Base-by-base conservation (phyloP, 2,329 filamentous ascomycete species). In the Aspergillus tubingensis region DNA sequence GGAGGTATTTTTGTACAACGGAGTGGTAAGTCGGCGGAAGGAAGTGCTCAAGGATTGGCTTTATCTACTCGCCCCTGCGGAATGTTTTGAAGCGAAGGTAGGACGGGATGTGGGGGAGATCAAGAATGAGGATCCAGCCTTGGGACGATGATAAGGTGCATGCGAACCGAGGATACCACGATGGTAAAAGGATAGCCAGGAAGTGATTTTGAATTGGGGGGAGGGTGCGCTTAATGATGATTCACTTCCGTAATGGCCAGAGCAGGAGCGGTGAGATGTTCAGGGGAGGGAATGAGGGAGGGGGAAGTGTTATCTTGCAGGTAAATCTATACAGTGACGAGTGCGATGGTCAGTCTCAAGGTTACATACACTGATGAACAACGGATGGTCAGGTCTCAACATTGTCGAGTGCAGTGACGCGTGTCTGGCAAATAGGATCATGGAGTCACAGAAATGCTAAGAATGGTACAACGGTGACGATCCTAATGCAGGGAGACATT, bases 401-500 rank as follows among this genome's bases (percentile, higher is more conserved):
- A 44, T 30, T 51, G 23, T 47, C 41, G 59, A 58, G 58, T 61
- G 63, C 56, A 54, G 57, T 62, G 63, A 68, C 64, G 66, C 60
- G 58, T 65, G 57, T 65, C 57, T 62, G 61, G 60, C 32, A 36
- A 60, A 60, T 53, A 61, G 23, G 61, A 62, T 58, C 43, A 62
- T 58, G 54, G 50, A 41, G 54, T 38, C 32, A 43, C 47, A 58
- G 32, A 54, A 47, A 39, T 36, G 47, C 47, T 21, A 55, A 54
- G 39, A 32, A 60, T 55, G 38, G 56, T 57, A 63, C 60, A 58
- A 59, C 39, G 48, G 44, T 61, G 64, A 67, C 62, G 60, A 65
- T 64, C 62, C 51, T 53, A 54, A 67, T 66, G 65, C 64, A 66
- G 62, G 65, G 57, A 63, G 63, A 13, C 57, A 60, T 59, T 52